These are phyloP conservation scores for Stevia rebaudiana DNA, from an alignment of 140 eudicot species.

Conservation along the genomic window DNA sequence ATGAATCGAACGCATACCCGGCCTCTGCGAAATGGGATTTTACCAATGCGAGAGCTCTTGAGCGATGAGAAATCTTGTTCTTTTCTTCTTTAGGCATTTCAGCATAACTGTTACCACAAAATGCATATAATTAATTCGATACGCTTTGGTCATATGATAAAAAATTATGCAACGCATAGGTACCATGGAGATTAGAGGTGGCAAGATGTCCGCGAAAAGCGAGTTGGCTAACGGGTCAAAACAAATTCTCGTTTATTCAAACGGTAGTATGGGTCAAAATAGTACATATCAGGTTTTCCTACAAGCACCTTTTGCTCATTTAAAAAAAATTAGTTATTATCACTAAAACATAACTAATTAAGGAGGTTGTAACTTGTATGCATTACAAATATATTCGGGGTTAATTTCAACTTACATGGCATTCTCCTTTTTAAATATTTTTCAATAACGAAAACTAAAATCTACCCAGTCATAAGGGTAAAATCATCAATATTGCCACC, in stretches of 20 bases:
- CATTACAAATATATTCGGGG: background rate
- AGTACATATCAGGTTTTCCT: background rate
- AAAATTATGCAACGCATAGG: background rate
- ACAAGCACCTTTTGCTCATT: background rate
- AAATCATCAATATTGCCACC: background rate
- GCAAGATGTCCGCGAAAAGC: background rate
- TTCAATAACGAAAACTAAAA: background rate
- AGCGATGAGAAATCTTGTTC: constrained; percentile 89
- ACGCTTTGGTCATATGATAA: background rate
- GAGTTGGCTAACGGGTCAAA: background rate
- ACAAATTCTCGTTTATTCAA: background rate
- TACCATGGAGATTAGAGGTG: background rate
- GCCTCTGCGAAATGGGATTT: constrained; percentile 71
- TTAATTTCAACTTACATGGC: background rate
- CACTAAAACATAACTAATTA: background rate
- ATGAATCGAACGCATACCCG: constrained; percentile 43
- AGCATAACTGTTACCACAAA: constrained; percentile 56
- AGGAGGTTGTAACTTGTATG: background rate
- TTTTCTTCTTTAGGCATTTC: constrained; percentile 89
- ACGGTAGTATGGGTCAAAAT: background rate
- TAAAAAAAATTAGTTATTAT: background rate
- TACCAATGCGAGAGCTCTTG: constrained; percentile 70
- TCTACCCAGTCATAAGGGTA: background rate
- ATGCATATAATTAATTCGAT: background rate
- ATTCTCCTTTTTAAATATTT: background rate